These are phyloP conservation scores for Lolium perenne DNA, from an alignment of 176 grass and related monocot genomes.

Conservation along the genomic window DNA sequence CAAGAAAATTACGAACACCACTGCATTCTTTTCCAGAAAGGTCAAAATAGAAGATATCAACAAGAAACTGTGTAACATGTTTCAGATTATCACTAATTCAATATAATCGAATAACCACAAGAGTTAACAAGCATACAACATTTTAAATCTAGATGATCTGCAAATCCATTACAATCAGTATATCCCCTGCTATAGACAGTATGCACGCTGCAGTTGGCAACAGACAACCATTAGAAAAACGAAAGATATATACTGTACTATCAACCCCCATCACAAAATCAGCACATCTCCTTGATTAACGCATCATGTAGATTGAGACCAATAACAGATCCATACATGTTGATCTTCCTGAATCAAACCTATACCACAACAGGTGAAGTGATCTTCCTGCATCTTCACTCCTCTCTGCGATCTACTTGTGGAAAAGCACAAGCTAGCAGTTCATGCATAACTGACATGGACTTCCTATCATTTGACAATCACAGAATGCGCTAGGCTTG, in stretches of 20 bases:
- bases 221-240: neutral
- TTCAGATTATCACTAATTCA: neutral
- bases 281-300: neutral
- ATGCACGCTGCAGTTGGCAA: neutral
- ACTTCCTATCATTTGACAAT: neutral
- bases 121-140: neutral
- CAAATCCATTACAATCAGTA: neutral
- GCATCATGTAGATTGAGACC: neutral
- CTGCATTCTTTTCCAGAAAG: neutral
- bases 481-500: neutral
- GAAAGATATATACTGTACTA: no score
- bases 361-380: neutral
- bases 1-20: neutral
- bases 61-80: neutral
- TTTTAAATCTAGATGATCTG: neutral
- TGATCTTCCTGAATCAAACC: neutral
- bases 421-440: neutral
- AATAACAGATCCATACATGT: neutral
- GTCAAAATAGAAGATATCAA: neutral
- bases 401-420: neutral
- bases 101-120: neutral
- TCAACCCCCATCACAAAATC: neutral
- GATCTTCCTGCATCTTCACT: neutral
- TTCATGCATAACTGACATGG: neutral
- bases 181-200: neutral